These are phyloP conservation scores for Litchi chinensis DNA, from an alignment of 345 rosid species.

Conservation along the genomic window DNA sequence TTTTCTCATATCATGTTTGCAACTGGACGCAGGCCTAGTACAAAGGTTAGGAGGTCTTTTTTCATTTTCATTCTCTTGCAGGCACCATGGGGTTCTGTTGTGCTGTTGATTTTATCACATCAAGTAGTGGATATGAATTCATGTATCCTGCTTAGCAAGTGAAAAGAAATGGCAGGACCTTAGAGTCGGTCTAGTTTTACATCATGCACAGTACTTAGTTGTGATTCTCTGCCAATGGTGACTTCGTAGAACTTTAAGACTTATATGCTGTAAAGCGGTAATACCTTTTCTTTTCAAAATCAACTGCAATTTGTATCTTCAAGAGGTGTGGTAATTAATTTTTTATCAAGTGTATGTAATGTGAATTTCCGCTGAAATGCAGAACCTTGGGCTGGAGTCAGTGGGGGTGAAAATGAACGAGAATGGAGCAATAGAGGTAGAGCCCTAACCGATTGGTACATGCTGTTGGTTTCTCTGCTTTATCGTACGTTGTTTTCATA, in stretches of 20 bases:
- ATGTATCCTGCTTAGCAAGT: not conserved
- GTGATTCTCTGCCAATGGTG: not conserved
- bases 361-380: constrained; percentile 35
- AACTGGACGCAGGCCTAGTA: constrained; percentile 89
- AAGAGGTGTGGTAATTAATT: not conserved
- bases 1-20: constrained; percentile 98
- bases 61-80: constrained; percentile 4
- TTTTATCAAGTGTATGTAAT: constrained; percentile 23
- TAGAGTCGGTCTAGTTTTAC: not conserved
- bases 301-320: not conserved
- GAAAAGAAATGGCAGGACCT: constrained; percentile 5
- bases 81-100: not conserved
- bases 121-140: constrained; percentile 9
- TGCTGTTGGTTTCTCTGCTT: constrained; percentile 18
- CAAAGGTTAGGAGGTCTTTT: constrained; percentile 58
- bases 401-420: constrained; percentile 71
- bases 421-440: constrained; percentile 93
- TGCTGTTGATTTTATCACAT: constrained; percentile 3
- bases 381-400: constrained; percentile 88
- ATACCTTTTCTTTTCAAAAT: not conserved
- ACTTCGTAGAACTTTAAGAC: not conserved
- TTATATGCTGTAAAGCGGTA: not conserved
- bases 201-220: not conserved
- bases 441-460: not conserved
- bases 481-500: constrained; percentile 16